Conservation (phyloP, 352 stramenopile genomes). For the Phytophthora citrophthora region DNA sequence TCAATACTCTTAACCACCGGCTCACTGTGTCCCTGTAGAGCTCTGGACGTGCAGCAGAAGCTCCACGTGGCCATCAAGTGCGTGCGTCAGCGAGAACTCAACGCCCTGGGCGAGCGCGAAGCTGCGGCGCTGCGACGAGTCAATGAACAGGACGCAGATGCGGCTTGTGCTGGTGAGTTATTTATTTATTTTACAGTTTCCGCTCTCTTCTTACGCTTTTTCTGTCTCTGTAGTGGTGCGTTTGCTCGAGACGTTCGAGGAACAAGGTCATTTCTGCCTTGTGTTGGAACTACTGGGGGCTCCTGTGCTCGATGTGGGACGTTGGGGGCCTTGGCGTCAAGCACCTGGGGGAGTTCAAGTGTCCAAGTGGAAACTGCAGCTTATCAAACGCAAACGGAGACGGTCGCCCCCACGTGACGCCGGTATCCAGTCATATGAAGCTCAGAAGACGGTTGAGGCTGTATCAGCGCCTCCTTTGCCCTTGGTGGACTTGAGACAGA, state of each 20-base stretch:
- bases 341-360: constrained; percentile 60
- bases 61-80: constrained; percentile 77
- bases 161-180: constrained; percentile 47
- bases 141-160: constrained; percentile 41
- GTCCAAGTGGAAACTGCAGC: constrained; percentile 22
- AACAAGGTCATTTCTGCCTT: constrained; percentile 63
- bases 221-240: constrained; percentile 43
- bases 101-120: constrained; percentile 67
- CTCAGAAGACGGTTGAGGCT: constrained; percentile 2
- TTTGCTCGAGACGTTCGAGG: constrained; percentile 61
- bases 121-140: constrained; percentile 49
- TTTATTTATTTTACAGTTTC: not conserved
- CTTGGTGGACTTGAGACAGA: constrained; percentile 51
- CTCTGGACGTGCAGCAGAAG: constrained; percentile 50
- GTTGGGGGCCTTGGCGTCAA: constrained; percentile 92
- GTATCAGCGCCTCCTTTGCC: constrained; percentile 33
- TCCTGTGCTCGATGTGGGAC: constrained; percentile 94
- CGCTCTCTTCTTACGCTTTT: constrained; percentile 4
- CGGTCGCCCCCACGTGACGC: constrained; percentile 6
- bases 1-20: not conserved
- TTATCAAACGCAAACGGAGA: constrained; percentile 28
- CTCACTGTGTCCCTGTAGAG: constrained; percentile 28
- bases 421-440: constrained; percentile 10
- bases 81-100: constrained; percentile 51
- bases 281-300: constrained; percentile 72